These are phyloP conservation scores for Colletotrichum caudatum DNA, from an alignment of 2,329 filamentous ascomycete genomes.

Conservation along the genomic window DNA sequence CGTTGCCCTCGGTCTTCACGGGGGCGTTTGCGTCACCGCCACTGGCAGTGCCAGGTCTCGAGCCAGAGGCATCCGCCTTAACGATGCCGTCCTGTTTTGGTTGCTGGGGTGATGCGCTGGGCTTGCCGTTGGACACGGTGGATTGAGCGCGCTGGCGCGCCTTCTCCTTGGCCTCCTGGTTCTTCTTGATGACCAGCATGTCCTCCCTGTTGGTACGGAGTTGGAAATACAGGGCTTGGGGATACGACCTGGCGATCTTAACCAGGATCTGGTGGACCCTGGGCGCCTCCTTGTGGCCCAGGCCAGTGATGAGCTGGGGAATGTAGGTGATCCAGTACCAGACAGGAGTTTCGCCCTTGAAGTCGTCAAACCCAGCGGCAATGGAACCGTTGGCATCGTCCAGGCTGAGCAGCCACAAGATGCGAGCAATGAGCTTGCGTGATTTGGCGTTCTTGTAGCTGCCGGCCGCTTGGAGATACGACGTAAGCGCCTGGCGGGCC, in stretches of 20 bases:
- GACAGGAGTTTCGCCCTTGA: slow-evolving; percentile 95
- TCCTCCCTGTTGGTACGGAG: slow-evolving; percentile 94
- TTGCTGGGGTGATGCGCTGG: slow-evolving; percentile 60
- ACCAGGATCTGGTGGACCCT: slow-evolving; percentile 88
- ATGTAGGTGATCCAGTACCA: slow-evolving; percentile 99
- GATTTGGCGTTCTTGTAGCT: slow-evolving; percentile 98
- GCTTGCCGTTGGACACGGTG: slow-evolving; percentile 58
- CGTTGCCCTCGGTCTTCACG: slow-evolving; percentile 60
- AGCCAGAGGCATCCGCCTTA: slow-evolving; percentile 52
- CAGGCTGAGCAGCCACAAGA: slow-evolving; percentile 94
- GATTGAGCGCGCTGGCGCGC: slow-evolving; percentile 63
- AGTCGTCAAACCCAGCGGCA: slow-evolving; percentile 89
- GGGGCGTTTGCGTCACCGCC: slow-evolving; percentile 55
- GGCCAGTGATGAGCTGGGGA: slow-evolving; percentile 90
- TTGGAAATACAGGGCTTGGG: slow-evolving; percentile 96
- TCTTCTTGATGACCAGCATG: slow-evolving; percentile 91
- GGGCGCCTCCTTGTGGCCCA: slow-evolving; percentile 90
- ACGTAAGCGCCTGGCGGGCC: slow-evolving; percentile 92
- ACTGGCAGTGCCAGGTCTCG: slow-evolving; percentile 65
- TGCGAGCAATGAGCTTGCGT: slow-evolving; percentile 89
- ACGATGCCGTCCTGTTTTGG: slow-evolving; percentile 65
- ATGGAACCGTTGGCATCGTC: slow-evolving; percentile 89
- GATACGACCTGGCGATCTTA: slow-evolving; percentile 95
- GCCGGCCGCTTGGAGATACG: slow-evolving; percentile 94
- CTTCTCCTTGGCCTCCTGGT: slow-evolving; percentile 80